These are phyloP conservation scores for Casuarina glauca DNA, from an alignment of 306 rosid species.

Conservation along the genomic window DNA sequence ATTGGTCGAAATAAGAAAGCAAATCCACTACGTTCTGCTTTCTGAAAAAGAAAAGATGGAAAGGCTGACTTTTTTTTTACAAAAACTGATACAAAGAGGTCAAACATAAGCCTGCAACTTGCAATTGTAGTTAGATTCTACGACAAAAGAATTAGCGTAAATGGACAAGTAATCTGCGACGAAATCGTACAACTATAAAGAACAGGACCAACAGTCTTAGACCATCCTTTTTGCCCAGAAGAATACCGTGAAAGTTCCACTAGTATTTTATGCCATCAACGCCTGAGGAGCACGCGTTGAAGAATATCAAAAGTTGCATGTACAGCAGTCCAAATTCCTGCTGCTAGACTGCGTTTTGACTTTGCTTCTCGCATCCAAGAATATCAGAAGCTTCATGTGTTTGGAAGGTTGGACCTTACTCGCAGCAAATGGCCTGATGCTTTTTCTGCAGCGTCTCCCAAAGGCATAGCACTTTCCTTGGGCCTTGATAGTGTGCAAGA, in stretches of 20 bases:
- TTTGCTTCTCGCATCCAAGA: conserved; percentile 12
- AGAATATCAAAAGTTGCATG: not conserved
- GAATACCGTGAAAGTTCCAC: not conserved
- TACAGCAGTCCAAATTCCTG: not conserved
- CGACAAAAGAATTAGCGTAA: not conserved
- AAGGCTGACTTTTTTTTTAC: not conserved
- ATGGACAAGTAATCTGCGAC: not conserved
- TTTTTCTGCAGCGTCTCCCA: conserved; percentile 90
- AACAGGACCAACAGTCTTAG: not conserved
- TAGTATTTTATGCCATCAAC: not conserved
- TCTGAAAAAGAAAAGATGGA: not conserved
- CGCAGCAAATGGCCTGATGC: conserved; percentile 65
- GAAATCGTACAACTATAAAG: not conserved
- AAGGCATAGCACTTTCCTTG: conserved; percentile 80
- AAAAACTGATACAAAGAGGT: not conserved
- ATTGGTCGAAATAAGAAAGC: not conserved
- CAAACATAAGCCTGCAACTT: not conserved
- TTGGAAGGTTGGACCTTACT: conserved; percentile 38
- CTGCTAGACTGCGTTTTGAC: not conserved
- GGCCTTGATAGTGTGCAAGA: conserved; percentile 86
- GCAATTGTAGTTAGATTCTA: not conserved
- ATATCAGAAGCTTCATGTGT: not conserved
- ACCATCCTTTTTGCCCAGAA: not conserved
- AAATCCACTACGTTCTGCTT: not conserved
- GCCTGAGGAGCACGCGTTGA: not conserved